Conservation (phyloP, 2,329 filamentous ascomycete genomes). For the Chrysosporium keratinophilum region DNA sequence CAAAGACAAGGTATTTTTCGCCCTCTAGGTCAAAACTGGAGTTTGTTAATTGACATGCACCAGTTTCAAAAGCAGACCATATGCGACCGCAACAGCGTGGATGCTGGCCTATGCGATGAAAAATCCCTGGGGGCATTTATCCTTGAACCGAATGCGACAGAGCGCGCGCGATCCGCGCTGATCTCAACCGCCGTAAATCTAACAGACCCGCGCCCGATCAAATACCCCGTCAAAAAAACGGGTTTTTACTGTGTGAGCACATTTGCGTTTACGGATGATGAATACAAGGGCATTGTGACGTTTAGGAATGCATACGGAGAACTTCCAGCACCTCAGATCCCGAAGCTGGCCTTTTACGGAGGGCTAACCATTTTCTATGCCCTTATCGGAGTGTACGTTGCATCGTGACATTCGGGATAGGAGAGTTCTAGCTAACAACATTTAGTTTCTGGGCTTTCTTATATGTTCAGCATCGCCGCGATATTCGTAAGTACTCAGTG, state of each 20-base stretch:
- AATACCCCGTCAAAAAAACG: constrained; percentile 77
- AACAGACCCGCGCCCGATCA: constrained; percentile 59
- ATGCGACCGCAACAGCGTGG: constrained; percentile 63
- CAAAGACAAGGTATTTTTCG: constrained; percentile 43
- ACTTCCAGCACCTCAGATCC: constrained; percentile 86
- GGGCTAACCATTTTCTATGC: constrained; percentile 90
- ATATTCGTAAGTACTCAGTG: constrained; percentile 56
- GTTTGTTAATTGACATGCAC: not conserved
- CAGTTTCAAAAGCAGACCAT: constrained; percentile 52
- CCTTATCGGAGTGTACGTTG: constrained; percentile 58
- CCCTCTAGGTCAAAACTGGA: not conserved
- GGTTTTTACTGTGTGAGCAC: constrained; percentile 94
- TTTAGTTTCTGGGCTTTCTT: constrained; percentile 79
- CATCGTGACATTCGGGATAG: not conserved
- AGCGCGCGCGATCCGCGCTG: constrained; percentile 60
- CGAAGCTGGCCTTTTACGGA: constrained; percentile 94
- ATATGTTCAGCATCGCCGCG: constrained; percentile 85
- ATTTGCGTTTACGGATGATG: constrained; percentile 53
- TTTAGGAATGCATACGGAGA: constrained; percentile 96
- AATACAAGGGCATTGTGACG: constrained; percentile 73
- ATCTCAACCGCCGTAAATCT: constrained; percentile 72
- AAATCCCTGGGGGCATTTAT: constrained; percentile 80
- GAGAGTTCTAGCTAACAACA: constrained; percentile 17
- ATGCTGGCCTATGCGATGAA: constrained; percentile 59
- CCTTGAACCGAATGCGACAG: constrained; percentile 62